phyloP scores from a whole-genome alignment of 2,329 filamentous ascomycete genomes.

The Pseudocercospora pini-densiflorae region DNA sequence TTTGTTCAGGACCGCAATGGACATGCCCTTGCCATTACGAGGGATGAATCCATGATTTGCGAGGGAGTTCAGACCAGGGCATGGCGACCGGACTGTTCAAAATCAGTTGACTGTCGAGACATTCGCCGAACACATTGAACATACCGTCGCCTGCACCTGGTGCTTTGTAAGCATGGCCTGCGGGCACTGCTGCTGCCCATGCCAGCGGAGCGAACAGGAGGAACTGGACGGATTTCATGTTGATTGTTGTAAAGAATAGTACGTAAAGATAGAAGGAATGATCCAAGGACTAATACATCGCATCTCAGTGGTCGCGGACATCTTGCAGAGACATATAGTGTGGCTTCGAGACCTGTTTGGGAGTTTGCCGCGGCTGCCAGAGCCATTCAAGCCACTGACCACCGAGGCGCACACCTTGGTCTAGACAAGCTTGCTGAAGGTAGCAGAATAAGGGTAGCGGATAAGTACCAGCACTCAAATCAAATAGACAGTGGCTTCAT shows the following conservation, averaged over 20 bases:
- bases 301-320: neutral
- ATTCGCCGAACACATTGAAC: no score
- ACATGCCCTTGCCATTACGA: conserved; percentile 8
- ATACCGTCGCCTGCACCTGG: conserved; percentile 4
- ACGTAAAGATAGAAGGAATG: neutral
- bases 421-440: neutral
- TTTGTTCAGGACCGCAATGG: neutral
- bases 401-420: no score
- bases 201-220: neutral
- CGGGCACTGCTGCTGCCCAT: neutral
- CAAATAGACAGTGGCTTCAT: neutral
- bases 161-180: conserved; percentile 8
- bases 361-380: neutral
- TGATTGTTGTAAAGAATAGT: neutral
- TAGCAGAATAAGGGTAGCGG: neutral
- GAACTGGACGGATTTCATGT: neutral
- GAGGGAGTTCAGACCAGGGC: conserved; percentile 11
- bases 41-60: conserved; percentile 15
- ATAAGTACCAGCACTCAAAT: neutral
- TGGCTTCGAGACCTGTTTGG: neutral
- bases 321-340: neutral
- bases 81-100: conserved; percentile 7
- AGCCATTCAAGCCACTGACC: neutral
- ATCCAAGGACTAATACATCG: neutral
- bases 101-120: neutral